Conservation (phyloP, 352 stramenopile species). For the Globisporangium carolinianum region DNA sequence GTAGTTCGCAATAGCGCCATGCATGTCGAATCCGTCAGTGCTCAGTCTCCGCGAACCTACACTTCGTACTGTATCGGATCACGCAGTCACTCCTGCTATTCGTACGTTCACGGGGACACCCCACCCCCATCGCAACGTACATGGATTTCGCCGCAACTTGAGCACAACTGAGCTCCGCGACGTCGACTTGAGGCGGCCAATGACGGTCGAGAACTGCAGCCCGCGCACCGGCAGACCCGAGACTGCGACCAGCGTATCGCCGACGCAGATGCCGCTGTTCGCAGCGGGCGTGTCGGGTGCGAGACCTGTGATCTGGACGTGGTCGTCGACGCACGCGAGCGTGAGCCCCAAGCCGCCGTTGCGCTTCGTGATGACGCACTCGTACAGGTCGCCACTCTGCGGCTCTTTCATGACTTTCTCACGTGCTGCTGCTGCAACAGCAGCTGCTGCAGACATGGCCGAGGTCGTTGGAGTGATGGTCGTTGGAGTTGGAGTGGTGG, state of each 20-base stretch:
- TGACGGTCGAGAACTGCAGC: constrained; percentile 81
- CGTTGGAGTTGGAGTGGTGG: constrained; percentile 2
- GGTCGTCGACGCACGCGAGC: constrained; percentile 73
- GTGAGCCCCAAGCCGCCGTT: constrained; percentile 71
- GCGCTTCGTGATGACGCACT: constrained; percentile 78
- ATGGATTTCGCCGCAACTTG: constrained; percentile 73
- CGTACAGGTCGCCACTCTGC: constrained; percentile 75
- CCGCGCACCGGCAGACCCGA: constrained; percentile 63
- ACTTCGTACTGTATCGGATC: too few species aligned
- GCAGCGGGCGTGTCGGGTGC: constrained; percentile 63
- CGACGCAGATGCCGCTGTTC: constrained; percentile 68
- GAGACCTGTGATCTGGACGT: constrained; percentile 78
- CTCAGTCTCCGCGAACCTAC: too few species aligned
- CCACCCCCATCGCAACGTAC: constrained; percentile 26
- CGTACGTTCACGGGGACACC: too few species aligned
- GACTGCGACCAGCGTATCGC: constrained; percentile 70
- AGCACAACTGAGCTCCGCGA: constrained; percentile 76
- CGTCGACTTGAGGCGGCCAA: constrained; percentile 70
- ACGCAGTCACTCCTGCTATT: too few species aligned
- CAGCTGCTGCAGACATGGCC: constrained; percentile 2
- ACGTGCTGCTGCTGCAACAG: constrained; percentile 30
- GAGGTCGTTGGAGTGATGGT: constrained; percentile 9
- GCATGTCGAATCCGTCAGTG: too few species aligned
- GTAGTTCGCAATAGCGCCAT: constrained; percentile 3
- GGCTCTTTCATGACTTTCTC: constrained; percentile 83